These are phyloP conservation scores for Dioszegia crocea DNA, from an alignment of 768 basidiomycete species.

Conservation along the genomic window DNA sequence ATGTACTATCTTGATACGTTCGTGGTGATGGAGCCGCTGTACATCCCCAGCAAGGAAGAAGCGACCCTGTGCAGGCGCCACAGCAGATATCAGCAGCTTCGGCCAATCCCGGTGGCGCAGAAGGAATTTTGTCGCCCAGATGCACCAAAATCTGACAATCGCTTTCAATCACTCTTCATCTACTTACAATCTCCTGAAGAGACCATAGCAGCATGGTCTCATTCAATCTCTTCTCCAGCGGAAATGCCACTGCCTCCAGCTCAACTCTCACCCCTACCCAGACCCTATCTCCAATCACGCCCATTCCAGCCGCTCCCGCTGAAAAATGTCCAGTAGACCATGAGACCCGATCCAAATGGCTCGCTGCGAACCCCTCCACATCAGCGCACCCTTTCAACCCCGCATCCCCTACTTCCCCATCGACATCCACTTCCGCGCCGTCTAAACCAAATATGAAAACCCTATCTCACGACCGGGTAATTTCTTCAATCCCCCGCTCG, in stretches of 20 bases:
- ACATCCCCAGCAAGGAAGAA: too few relatives aligned
- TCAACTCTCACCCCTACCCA: background rate
- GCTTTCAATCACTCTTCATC: background rate
- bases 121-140: background rate
- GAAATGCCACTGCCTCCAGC: constrained; percentile 1
- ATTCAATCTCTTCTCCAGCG: constrained; percentile 2
- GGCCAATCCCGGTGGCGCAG: background rate
- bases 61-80: too few relatives aligned
- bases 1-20: background rate
- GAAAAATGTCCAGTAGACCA: constrained; percentile 67
- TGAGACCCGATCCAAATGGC: constrained; percentile 55
- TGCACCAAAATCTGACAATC: too few relatives aligned
- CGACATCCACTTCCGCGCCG: constrained; percentile 9
- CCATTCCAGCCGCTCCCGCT: constrained; percentile 7
- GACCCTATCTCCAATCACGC: background rate
- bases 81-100: too few relatives aligned
- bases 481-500: constrained; percentile 78
- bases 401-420: constrained; percentile 12
- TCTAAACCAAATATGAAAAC: background rate
- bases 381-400: constrained; percentile 21
- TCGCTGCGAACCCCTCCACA: constrained; percentile 26
- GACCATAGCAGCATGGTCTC: background rate
- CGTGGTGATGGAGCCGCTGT: too few relatives aligned
- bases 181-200: background rate
- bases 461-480: constrained; percentile 69